Evolutionary conservation across 78 protist species (phyloP).

Genomic region (Bodo saltans): DNA sequence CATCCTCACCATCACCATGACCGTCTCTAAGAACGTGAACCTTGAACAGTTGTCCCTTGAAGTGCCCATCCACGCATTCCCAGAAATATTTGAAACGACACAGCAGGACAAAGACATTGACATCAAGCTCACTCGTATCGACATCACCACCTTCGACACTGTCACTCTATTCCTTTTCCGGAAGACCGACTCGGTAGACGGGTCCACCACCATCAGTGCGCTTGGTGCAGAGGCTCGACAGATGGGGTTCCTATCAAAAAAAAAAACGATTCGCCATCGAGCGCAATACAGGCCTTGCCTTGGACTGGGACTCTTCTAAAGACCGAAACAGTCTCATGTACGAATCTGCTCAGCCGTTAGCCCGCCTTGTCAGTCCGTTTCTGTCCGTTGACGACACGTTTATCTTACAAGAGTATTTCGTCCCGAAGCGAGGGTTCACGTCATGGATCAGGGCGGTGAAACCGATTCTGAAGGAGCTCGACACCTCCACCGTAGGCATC

Average conservation of each 20-base stretch:
- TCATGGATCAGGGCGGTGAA: slow-evolving; percentile 4
- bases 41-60: slow-evolving; percentile 1
- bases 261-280: slow-evolving; percentile 43
- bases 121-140: slow-evolving; percentile 43
- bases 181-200: background rate
- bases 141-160: slow-evolving; percentile 26
- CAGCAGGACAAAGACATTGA: slow-evolving; percentile 18
- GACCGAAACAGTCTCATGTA: slow-evolving; percentile 45
- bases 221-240: slow-evolving; percentile 33
- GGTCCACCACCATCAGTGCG: slow-evolving; percentile 4
- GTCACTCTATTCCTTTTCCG: slow-evolving; percentile 32
- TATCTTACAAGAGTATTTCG: slow-evolving; percentile 57
- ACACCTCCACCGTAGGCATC: background rate
- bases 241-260: background rate
- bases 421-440: slow-evolving; percentile 31
- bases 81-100: slow-evolving; percentile 1
- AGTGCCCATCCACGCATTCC: background rate
- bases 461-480: background rate
- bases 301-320: slow-evolving; percentile 49
- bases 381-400: slow-evolving; percentile 50
- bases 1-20: slow-evolving; percentile 19
- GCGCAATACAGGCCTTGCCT: slow-evolving; percentile 25
- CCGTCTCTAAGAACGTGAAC: background rate
- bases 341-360: slow-evolving; percentile 51
- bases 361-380: slow-evolving; percentile 32